Conservation (phyloP, 129 eudicot genomes). For the Lactuca sativa region DNA sequence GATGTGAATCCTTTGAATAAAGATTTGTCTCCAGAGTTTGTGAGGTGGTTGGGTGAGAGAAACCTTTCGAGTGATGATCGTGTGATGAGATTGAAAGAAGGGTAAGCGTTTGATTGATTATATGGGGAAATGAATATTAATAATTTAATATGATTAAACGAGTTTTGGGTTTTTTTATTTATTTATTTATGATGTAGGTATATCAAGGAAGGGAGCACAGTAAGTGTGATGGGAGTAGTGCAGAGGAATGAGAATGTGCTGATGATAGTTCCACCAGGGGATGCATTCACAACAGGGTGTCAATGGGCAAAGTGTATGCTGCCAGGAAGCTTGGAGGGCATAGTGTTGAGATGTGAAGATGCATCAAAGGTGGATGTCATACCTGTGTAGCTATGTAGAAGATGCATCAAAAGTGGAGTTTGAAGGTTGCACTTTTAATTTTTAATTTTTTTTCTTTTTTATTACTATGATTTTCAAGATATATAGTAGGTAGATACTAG, state of each 20-base stretch:
- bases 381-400: conserved; percentile 57
- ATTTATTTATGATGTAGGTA: conserved; percentile 39
- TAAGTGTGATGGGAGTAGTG: conserved; percentile 86
- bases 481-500: conserved; percentile 22
- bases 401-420: conserved; percentile 46
- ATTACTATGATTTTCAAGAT: neutral
- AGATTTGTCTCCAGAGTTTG: conserved; percentile 59
- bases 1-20: conserved; percentile 56
- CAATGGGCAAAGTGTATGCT: conserved; percentile 71
- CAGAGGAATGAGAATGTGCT: conserved; percentile 78
- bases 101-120: conserved; percentile 37
- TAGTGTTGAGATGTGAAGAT: conserved; percentile 79
- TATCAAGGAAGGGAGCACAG: conserved; percentile 84
- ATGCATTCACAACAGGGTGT: conserved; percentile 76
- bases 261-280: conserved; percentile 74
- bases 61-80: conserved; percentile 64
- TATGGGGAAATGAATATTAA: neutral
- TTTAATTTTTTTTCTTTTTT: neutral
- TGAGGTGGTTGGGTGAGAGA: conserved; percentile 67
- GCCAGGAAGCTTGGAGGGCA: conserved; percentile 71
- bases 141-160: neutral
- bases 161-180: no score
- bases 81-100: conserved; percentile 73
- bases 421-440: neutral
- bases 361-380: conserved; percentile 68